Evolutionary conservation across 768 basidiomycete species (phyloP).

Genomic region (Xerocomellus dryophilus): DNA sequence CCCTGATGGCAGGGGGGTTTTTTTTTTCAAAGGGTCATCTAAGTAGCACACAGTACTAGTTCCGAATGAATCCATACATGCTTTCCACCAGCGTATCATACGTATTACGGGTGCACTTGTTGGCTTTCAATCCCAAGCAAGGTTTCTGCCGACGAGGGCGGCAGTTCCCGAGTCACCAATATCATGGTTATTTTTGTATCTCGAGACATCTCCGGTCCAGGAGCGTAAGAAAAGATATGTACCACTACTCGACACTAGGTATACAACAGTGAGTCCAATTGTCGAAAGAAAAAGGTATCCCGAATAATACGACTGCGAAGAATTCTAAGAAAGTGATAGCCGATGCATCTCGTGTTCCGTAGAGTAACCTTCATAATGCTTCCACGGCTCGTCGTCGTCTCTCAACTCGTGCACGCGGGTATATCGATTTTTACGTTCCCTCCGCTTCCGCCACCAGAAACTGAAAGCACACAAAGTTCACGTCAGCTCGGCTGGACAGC

Average conservation of each 20-base stretch:
- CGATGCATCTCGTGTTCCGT: conserved; percentile 17
- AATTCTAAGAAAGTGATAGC: conserved; percentile 4
- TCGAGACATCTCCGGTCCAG: background rate
- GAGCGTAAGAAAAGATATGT: background rate
- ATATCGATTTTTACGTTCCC: conserved; percentile 20
- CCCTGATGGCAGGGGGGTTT: too few relatives aligned
- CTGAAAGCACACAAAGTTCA: conserved; percentile 10
- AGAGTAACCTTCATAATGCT: conserved; percentile 19
- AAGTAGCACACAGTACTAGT: too few relatives aligned
- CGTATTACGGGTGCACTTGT: too few relatives aligned
- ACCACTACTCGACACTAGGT: background rate
- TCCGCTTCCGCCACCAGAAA: conserved; percentile 31
- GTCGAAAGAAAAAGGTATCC: background rate
- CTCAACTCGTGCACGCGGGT: conserved; percentile 26
- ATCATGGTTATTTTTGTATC: background rate
- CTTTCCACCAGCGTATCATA: too few relatives aligned
- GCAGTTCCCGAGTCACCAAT: too few relatives aligned
- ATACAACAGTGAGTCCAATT: background rate
- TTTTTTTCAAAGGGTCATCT: too few relatives aligned
- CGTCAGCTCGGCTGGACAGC: background rate
- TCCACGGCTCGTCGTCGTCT: conserved; percentile 33
- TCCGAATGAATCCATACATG: too few relatives aligned
- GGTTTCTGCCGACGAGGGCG: too few relatives aligned
- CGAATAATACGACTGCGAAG: background rate
- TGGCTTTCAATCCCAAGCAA: too few relatives aligned